A percentile compares a stretch with the other conserved stretches of the same genome.
Conservation (phyloP, 2,329 filamentous ascomycete genomes). For the Diaporthe vaccinii region DNA sequence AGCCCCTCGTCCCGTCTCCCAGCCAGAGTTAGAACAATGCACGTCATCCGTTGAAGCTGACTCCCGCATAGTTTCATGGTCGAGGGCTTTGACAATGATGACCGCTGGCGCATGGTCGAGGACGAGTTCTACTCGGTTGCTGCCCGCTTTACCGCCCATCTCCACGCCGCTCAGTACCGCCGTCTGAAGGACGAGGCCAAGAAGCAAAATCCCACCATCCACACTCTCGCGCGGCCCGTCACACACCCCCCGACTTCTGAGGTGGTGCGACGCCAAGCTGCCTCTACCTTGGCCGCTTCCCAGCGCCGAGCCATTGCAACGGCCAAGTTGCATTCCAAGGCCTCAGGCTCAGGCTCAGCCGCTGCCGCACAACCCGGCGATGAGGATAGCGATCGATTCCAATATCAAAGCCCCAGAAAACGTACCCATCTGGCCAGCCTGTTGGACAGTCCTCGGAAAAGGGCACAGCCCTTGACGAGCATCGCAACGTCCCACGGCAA, state of each 20-base stretch:
- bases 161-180: constrained; percentile 83
- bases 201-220: constrained; percentile 66
- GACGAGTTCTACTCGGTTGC: constrained; percentile 81
- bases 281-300: constrained; percentile 51
- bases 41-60: background rate
- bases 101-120: constrained; percentile 85
- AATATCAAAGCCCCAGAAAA: constrained; percentile 43
- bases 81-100: constrained; percentile 75
- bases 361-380: constrained; percentile 44
- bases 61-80: constrained; percentile 69
- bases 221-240: constrained; percentile 65
- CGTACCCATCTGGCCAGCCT: constrained; percentile 57
- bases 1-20: background rate
- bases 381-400: constrained; percentile 48
- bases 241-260: constrained; percentile 56
- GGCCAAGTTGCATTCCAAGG: constrained; percentile 40
- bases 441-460: constrained; percentile 57
- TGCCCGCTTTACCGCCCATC: constrained; percentile 77
- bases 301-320: constrained; percentile 51
- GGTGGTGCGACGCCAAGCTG: constrained; percentile 53
- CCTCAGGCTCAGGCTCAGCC: background rate
- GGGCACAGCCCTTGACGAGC: constrained; percentile 47
- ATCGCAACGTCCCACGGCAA: constrained; percentile 40
- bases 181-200: constrained; percentile 72
- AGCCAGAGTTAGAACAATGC: background rate